A percentile compares a stretch with the other conserved stretches of the same genome.
Conservation (phyloP, 768 basidiomycete species). For the Asterophora parasitica region DNA sequence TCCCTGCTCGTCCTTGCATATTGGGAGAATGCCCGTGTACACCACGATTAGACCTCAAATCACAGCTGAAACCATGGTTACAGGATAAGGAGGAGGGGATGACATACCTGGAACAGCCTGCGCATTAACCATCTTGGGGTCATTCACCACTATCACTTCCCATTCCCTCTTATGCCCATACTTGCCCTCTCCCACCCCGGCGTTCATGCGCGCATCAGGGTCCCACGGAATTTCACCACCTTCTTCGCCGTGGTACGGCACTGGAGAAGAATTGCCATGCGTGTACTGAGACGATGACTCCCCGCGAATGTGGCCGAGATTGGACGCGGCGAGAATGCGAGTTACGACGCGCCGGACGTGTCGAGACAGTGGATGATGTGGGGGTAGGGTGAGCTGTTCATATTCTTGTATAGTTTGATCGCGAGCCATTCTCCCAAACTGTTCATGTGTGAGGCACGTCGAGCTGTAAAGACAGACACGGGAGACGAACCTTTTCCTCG, state of each 20-base stretch:
- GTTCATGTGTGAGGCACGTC: neutral
- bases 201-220: constrained; percentile 24
- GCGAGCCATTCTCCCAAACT: constrained; percentile 40
- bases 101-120: constrained; percentile 63
- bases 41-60: constrained; percentile 68
- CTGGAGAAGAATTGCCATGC: constrained; percentile 11
- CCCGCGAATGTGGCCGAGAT: constrained; percentile 58
- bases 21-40: constrained; percentile 83
- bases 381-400: constrained; percentile 52
- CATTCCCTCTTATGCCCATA: constrained; percentile 40
- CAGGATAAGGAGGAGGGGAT: too few species aligned
- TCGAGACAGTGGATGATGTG: constrained; percentile 56
- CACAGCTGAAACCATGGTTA: neutral
- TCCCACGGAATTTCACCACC: constrained; percentile 26
- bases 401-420: constrained; percentile 50
- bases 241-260: constrained; percentile 6
- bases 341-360: constrained; percentile 69
- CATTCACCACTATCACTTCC: constrained; percentile 77
- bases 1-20: constrained; percentile 74
- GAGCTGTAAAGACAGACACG: neutral
- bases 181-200: constrained; percentile 8
- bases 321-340: constrained; percentile 63
- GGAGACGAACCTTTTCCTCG: constrained; percentile 48
- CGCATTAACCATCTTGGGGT: constrained; percentile 68
- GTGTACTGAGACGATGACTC: constrained; percentile 15